Base-by-base conservation (phyloP, 495 filamentous ascomycete species). In the Cercophora sp. region DNA sequence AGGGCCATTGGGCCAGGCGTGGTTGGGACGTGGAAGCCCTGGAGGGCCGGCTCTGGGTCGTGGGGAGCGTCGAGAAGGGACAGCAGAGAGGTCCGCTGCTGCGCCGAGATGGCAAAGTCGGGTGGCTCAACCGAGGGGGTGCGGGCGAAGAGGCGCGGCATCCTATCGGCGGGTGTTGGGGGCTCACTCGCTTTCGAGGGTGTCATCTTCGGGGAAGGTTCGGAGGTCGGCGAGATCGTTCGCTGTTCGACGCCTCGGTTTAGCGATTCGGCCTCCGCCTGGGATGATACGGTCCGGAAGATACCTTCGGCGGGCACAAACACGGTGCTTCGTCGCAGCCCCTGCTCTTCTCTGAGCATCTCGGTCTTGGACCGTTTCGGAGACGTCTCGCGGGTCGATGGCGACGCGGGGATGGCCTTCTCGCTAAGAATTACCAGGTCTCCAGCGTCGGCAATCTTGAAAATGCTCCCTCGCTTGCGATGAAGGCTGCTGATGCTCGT, bases 41-140 rank as follows among this genome's bases (percentile, higher is more conserved):
- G 34, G 37, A 52, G 46, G 10, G 62, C 57, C 20, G 47, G 50
- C 1, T 64, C 65, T 37, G 64, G 59, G 37, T 70, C 54, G 54
- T 70, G 69, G 0, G 76, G 73, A 0, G 72, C 75, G 48, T 79
- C 71, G 51, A 81, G 74, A n/a, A 82, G 75, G 0, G 78, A 82
- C 15, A 79, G 62, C 3, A 82, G 69, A 3, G 79, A 82, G 0
- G 73, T 73, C 34, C 76, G 73, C 39, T 68, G 46, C 24, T 75
- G 69, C 11, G 60, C 56, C 16, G 70, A 32, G 11, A 79, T 44
- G 29, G 76, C 75, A 51, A 68, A 71, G n/a, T 73, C 58, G 0
- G 76, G 76, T 18, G 76, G 76, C 9, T 81, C 76, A 43, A 73
- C 68, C 6, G 78, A 79, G 4, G 78, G 78, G 1, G 75, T 78